Evolutionary conservation across 2,329 filamentous ascomycete species (phyloP), one percentile per base, ranked within the genome.

Genomic region (Phialophora macrospora): DNA sequence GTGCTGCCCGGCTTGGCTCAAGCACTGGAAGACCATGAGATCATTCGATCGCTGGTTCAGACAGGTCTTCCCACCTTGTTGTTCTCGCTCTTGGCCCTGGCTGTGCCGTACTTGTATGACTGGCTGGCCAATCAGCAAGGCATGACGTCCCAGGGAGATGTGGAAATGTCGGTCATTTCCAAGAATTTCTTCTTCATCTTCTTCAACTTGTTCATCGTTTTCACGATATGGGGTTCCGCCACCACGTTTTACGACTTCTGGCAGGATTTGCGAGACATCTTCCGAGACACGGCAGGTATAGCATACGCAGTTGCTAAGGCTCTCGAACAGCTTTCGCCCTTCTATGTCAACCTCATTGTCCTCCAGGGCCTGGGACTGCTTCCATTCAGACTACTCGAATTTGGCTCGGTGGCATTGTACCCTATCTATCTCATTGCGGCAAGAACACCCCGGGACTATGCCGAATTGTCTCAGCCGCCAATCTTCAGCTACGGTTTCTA

Each of bases 101-200:
- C 90, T 6, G 93, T 98, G 1, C 96, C 95, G 0, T 98, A 96
- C 75, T 81, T 99, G 0, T 99, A 99, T 80, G 93, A 96, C 72
- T 97, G 89, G 81, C 85, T 99, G 11, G 92, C 94, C 2, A 93
- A 93, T 75, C 85, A 87, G 60, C 95, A 99, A 80, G 95, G 95
- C 56, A 96, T 96, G 88, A 92, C 97, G 59, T 98, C 95, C 0
- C 91, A 93, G 72, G 92, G 92, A 52, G 95, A 99, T 68, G 89
- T 99, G 24, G 95, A 98, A 77, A 84, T 99, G 6, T 98, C 95
- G 0, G 84, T 96, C 52, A 94, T 99, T 70, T 97, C 92, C 61
- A 99, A 99, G 81, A 99, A 98, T 78, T 99, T 98, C 80, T 97
- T 98, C 83, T 99, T 99, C 76, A 93, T 91, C 9, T 99, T 99